Base-by-base conservation (phyloP, 176 grass and related monocot genomes). In the Stipa capillata region DNA sequence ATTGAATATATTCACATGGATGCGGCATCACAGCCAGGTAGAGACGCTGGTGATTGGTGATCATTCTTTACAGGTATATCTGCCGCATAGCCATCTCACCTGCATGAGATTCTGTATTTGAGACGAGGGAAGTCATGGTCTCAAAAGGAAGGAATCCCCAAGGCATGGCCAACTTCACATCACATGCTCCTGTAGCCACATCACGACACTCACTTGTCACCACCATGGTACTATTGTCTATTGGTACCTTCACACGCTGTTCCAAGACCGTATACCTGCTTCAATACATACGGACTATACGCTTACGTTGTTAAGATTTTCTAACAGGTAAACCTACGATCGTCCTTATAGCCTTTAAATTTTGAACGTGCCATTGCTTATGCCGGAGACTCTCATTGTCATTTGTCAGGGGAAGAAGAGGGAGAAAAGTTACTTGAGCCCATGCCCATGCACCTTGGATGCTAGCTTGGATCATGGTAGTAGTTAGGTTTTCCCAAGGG, bases 331-430 rank as follows among this genome's bases (percentile, higher is more conserved):
- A 4, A n/a, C 32, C 61, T 87, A 76, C 41, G 63, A n/a, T n/a
- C n/a, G 42, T 52, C 43, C 18, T n/a, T n/a, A n/a, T 83, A 78
- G 73, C 16, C 73, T 37, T 83, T 11, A 65, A 23, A 5, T 65
- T 86, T 77, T 66, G 37, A 73, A 87, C 44, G 79, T 65, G 79
- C 64, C 32, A 44, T 77, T 72, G 79, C 52, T 82, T 83, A 43
- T 57, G 17, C 31, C 31, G 32, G 74, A 66, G 59, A 0, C 70
- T 64, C 69, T n/a, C n/a, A n/a, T n/a, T 45, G 72, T 69, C 53
- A 62, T 47, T 29, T 37, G 42, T 60, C 8, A 42, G 34, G 45
- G 16, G 24, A 9, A 60, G 20, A 25, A 42, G 62, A 51, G 32
- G 14, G 41, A 10, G 53, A n/a, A 34, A 64, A 71, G 36, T 52